Evolutionary conservation across 805 yeast genomes (phyloP).

Genomic region (Suhomyces kilbournensis): DNA sequence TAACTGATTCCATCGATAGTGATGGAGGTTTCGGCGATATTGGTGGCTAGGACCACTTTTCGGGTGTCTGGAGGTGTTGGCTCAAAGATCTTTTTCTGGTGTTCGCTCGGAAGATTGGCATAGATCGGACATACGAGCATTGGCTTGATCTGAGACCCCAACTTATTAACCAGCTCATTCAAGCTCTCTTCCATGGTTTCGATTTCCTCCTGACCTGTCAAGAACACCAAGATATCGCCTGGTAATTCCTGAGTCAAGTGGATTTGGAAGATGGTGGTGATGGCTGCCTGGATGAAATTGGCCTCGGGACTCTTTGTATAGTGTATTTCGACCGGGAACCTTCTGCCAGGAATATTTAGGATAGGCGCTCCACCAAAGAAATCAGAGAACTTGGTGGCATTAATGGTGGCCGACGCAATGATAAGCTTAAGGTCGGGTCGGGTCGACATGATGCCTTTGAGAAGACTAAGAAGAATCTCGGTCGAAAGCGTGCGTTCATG

Average conservation of each 20-base stretch:
- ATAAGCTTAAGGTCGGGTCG: conserved; percentile 72
- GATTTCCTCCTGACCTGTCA: conserved; percentile 96
- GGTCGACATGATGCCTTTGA: conserved; percentile 63
- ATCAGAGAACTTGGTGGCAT: conserved; percentile 79
- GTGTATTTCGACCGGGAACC: conserved; percentile 86
- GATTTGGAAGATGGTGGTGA: conserved; percentile 82
- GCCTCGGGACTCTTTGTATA: conserved; percentile 87
- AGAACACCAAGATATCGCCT: conserved; percentile 86
- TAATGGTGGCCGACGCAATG: conserved; percentile 92
- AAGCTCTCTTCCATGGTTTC: conserved; percentile 75
- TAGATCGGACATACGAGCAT: conserved; percentile 82
- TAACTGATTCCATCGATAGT: conserved; percentile 43
- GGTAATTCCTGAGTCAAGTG: conserved; percentile 63
- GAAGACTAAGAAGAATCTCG: conserved; percentile 72
- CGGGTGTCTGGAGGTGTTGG: conserved; percentile 78
- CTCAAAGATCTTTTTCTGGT: conserved; percentile 78
- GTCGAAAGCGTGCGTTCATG: conserved; percentile 96
- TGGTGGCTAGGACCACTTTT: conserved; percentile 91
- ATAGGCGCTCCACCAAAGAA: conserved; percentile 85
- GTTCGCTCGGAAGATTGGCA: conserved; percentile 84
- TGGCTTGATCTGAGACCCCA: conserved; percentile 60
- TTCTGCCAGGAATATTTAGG: conserved; percentile 84
- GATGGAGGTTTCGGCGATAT: conserved; percentile 63
- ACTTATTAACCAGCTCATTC: conserved; percentile 57
- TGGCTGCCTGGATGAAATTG: conserved; percentile 85